Evolutionary conservation across 352 stramenopile species (phyloP), one percentile per base, ranked within the genome.

Genomic region (Phytopythium litorale): DNA sequence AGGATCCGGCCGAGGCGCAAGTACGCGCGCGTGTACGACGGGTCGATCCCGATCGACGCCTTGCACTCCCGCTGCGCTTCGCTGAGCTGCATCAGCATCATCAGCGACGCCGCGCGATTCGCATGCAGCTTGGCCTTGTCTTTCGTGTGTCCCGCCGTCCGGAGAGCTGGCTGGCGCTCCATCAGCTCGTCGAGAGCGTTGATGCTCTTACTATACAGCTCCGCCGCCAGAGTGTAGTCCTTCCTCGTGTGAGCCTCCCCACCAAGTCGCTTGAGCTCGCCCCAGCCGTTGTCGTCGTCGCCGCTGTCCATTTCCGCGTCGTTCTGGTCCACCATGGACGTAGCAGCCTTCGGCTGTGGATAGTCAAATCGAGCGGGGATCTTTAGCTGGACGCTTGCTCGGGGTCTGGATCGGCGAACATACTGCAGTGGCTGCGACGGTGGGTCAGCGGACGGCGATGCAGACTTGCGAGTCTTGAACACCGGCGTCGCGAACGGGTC

Each of bases 91-190:
- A 81, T 73, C 16, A 92, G 32, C 87, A 93, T 94, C 76, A 94
- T 89, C 32, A 91, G 62, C 7, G 79, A 87, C 16, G 87, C 87
- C 4, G 84, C 82, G 42, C 85, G 75, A 60, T 96, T 96, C 9
- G 81, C 74, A 50, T 94, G 84, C 16, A 94, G 63, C 60, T 92
- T 94, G 0, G 84, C 81, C 52, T 93, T 93, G 61, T 96, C 84
- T 6, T 82, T 81, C 65, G 72, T 63, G n/a, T 89, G 13, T 3
- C 74, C 67, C 3, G 60, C 38, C 18, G 74, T 87, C 32, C 74
- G 67, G 6, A 77, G 19, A 13, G 70, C 68, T 21, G 64, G 64
- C 13, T 80, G 54, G 28, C 74, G 60, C 13, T 63, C 32, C 9
- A 88, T 33, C 21, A 81, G 38, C 19, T 58, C 63, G 28, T 90